Evolutionary conservation across 75 land plant species (phyloP), one percentile per base, ranked within the genome.

Genomic region (Chamaecyparis obtusa): DNA sequence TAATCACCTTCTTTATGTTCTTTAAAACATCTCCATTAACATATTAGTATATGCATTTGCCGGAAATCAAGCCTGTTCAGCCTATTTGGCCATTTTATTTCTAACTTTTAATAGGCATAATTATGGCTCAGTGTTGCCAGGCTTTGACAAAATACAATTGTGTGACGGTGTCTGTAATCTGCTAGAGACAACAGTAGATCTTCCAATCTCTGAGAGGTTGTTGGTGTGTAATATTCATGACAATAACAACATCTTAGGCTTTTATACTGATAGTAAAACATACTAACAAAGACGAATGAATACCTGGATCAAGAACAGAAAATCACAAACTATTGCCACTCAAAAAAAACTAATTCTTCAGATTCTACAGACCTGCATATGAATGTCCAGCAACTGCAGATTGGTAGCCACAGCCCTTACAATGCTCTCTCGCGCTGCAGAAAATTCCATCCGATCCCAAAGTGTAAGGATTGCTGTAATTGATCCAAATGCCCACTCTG

Each of bases 401-500:
- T 95, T 95, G 3, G 96, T 95, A 48, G 97, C 99, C 77, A 96
- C 99, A 81, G 99, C 95, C 77, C 96, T 89, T 32, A 98, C 99
- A 86, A 98, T 98, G 88, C 96, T 98, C 88, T 98, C 99, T 80
- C 99, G 92, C 0, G 99, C 99, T 78, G 99, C 93, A 36, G 90
- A 93, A 57, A 94, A 98, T 83, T 98, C 99, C 88, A 95, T 99
- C 44, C 99, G 86, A 77, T 98, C 99, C 99, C 99, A 98, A 16
- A 98, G 93, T 15, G 97, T 98, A 30, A 98, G 93, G 48, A 98
- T 92, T 7, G 99, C 97, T 43, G 94, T 95, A 84, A 95, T 95
- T 32, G 99, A 95, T 17, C 94, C 93, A 4, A 99, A 95, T 78
- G 99, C 99, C 99, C 99, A 98, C 89, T 98, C 99, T 0, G 99